phyloP scores from a whole-genome alignment of 225 moss, liverwort and hornwort species.

The Bryum argenteum region DNA sequence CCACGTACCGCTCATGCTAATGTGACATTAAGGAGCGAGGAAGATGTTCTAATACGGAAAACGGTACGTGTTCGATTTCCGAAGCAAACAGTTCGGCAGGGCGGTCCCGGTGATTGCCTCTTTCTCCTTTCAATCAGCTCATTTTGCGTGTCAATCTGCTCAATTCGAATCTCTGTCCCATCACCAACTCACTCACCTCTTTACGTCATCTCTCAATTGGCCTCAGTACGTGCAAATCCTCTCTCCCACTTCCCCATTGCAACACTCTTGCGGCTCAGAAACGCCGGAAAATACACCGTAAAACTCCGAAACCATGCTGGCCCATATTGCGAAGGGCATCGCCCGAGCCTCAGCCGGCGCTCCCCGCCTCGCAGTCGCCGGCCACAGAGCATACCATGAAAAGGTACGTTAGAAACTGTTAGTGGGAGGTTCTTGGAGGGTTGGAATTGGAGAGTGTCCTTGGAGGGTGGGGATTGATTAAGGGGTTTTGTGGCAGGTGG shows the following conservation, averaged over 20 bases:
- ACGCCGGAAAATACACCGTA: not conserved
- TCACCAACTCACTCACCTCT: not conserved
- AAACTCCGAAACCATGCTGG: constrained; percentile 47
- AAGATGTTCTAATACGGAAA: too few species aligned
- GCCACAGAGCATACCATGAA: constrained; percentile 79
- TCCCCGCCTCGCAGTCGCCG: constrained; percentile 35
- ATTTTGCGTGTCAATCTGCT: constrained; percentile 15
- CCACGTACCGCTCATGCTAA: too few species aligned
- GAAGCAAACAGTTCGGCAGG: too few species aligned
- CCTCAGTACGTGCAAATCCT: not conserved
- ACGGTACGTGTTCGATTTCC: too few species aligned
- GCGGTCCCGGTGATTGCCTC: too few species aligned
- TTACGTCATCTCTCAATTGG: constrained; percentile 20
- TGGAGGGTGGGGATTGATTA: constrained; percentile 10
- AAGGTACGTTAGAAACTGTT: constrained; percentile 71
- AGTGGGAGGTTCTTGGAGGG: too few species aligned
- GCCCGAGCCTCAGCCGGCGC: constrained; percentile 25
- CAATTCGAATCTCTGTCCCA: not conserved
- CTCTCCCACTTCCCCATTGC: not conserved
- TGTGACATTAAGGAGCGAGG: too few species aligned
- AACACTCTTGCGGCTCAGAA: not conserved
- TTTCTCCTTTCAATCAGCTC: not conserved
- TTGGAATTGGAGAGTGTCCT: not conserved
- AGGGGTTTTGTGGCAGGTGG: constrained; percentile 39
- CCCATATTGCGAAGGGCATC: constrained; percentile 43